Evolutionary conservation across 108 stramenopile species (phyloP).

Genomic region (Craspedostauros australis): DNA sequence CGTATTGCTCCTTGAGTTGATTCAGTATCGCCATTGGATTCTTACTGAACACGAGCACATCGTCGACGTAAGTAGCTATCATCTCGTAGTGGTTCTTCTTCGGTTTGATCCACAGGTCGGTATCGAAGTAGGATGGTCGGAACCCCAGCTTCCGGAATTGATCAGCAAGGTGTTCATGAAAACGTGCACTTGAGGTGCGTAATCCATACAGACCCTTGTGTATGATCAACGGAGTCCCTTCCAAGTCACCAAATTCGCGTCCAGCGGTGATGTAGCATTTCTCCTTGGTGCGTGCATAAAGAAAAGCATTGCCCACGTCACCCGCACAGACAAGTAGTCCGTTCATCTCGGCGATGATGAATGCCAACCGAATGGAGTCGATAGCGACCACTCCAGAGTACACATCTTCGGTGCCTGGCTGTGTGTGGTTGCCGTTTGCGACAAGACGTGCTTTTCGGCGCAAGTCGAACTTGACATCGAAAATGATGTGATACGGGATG

Average conservation of each 20-base stretch:
- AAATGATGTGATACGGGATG: conserved; percentile 13
- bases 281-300: conserved; percentile 15
- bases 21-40: background rate
- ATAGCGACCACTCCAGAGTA: conserved; percentile 17
- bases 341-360: conserved; percentile 31
- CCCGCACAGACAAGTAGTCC: conserved; percentile 16
- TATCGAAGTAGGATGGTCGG: conserved; percentile 1
- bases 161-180: conserved; percentile 1
- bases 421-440: conserved; percentile 13
- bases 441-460: conserved; percentile 14
- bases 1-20: background rate
- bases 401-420: conserved; percentile 8
- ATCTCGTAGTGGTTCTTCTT: background rate
- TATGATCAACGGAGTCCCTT: conserved; percentile 1
- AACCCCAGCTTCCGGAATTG: conserved; percentile 1
- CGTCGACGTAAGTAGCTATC: background rate
- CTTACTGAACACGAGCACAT: background rate
- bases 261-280: conserved; percentile 22
- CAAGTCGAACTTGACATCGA: conserved; percentile 21
- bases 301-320: conserved; percentile 16
- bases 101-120: conserved; percentile 11
- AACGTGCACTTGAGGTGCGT: conserved; percentile 1
- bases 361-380: conserved; percentile 26
- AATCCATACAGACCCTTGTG: conserved; percentile 15
- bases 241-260: conserved; percentile 5